Evolutionary conservation across 192 early-diverging fungal genomes (phyloP).

Genomic region (Allomyces javanicus): DNA sequence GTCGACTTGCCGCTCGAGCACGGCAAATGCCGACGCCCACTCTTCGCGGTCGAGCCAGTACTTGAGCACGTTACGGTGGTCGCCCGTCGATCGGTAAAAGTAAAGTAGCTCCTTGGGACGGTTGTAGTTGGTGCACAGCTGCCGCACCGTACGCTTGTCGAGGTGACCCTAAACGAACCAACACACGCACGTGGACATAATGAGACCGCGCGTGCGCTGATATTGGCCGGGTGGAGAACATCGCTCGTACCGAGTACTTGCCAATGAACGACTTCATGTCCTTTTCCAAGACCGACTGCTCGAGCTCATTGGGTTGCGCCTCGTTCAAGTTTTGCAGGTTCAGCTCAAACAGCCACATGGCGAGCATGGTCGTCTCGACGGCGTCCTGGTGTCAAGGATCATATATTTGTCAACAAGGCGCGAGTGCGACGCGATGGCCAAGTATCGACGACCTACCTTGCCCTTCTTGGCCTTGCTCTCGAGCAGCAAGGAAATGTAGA

Average conservation of each 20-base stretch:
- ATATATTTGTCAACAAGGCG: background rate
- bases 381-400: conserved; percentile 29
- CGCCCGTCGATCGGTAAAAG: conserved; percentile 63
- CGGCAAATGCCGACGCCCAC: conserved; percentile 51
- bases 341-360: conserved; percentile 79
- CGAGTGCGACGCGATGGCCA: conserved; percentile 27
- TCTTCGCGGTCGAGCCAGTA: conserved; percentile 66
- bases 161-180: conserved; percentile 18
- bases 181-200: background rate
- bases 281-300: conserved; percentile 33
- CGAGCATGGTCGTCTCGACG: conserved; percentile 58
- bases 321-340: conserved; percentile 59
- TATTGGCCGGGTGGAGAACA: too few species aligned
- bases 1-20: conserved; percentile 57
- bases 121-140: conserved; percentile 70
- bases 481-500: conserved; percentile 58
- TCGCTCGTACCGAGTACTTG: conserved; percentile 33
- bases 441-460: conserved; percentile 11
- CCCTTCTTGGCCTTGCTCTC: conserved; percentile 10
- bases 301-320: conserved; percentile 34
- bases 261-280: conserved; percentile 57
- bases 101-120: conserved; percentile 57
- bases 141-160: conserved; percentile 52
- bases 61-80: conserved; percentile 68
- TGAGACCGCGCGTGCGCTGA: too few species aligned